These are phyloP conservation scores for Mucor ambiguus DNA, from an alignment of 371 early-diverging fungal genomes.

Conservation along the genomic window DNA sequence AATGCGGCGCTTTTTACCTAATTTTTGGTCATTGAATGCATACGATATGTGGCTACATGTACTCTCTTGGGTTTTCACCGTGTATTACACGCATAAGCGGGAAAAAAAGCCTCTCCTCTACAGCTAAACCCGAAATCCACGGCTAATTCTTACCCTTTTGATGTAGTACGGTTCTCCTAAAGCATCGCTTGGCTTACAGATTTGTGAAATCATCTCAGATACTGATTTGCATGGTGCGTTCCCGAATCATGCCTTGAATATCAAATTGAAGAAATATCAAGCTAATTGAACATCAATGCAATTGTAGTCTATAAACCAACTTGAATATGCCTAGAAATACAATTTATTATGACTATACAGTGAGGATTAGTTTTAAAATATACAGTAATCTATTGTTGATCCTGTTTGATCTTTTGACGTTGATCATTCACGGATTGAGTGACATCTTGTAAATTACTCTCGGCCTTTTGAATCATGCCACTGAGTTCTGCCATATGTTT, in stretches of 20 bases:
- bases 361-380: no score
- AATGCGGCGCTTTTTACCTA: not conserved
- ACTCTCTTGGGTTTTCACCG: not conserved
- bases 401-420: constrained; percentile 16
- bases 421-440: constrained; percentile 25
- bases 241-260: no score
- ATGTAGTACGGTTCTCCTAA: no score
- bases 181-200: no score
- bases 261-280: no score
- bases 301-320: no score
- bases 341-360: not conserved
- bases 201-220: no score
- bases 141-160: no score
- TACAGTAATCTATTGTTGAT: not conserved
- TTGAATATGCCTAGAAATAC: not conserved
- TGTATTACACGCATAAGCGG: not conserved
- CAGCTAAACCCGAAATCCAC: no score
- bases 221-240: no score
- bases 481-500: constrained; percentile 25
- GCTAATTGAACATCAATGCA: no score
- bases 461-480: constrained; percentile 30
- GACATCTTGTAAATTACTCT: constrained; percentile 24
- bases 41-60: not conserved
- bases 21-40: not conserved
- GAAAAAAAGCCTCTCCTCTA: no score